These are phyloP conservation scores for Dissophora ornata DNA, from an alignment of 192 early-diverging fungal genomes.

Conservation along the genomic window DNA sequence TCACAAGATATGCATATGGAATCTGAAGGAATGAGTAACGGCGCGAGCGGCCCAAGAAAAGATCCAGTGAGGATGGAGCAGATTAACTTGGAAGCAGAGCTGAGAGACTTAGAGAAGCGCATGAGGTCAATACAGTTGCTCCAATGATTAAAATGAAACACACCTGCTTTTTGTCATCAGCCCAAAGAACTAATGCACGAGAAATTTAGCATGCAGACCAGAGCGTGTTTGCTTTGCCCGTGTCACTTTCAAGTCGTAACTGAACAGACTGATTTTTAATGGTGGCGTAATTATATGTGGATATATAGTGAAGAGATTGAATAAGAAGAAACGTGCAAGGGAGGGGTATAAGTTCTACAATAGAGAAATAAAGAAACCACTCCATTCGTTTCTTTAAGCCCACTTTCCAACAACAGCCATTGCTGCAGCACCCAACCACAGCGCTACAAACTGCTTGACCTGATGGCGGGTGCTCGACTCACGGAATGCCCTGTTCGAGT, in stretches of 20 bases:
- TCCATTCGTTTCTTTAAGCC: slow-evolving; percentile 56
- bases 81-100: slow-evolving; percentile 26
- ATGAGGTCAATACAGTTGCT: slow-evolving; percentile 44
- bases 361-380: neutral
- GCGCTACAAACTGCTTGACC: slow-evolving; percentile 61
- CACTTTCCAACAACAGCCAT: slow-evolving; percentile 88
- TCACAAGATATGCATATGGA: slow-evolving; percentile 3
- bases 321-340: neutral
- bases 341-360: neutral
- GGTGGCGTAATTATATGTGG: no score
- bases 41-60: slow-evolving; percentile 1
- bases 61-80: slow-evolving; percentile 39
- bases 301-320: neutral
- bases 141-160: neutral
- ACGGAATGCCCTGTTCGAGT: slow-evolving; percentile 62
- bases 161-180: no score
- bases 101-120: slow-evolving; percentile 36
- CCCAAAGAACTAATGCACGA: no score
- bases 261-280: no score
- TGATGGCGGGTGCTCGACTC: slow-evolving; percentile 47
- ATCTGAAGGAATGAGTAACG: neutral
- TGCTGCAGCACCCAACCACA: slow-evolving; percentile 77
- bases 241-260: no score
- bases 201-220: no score
- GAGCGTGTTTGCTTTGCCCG: no score